Evolutionary conservation across 2,329 filamentous ascomycete genomes (phyloP).

Genomic region (Scedosporium boydii): DNA sequence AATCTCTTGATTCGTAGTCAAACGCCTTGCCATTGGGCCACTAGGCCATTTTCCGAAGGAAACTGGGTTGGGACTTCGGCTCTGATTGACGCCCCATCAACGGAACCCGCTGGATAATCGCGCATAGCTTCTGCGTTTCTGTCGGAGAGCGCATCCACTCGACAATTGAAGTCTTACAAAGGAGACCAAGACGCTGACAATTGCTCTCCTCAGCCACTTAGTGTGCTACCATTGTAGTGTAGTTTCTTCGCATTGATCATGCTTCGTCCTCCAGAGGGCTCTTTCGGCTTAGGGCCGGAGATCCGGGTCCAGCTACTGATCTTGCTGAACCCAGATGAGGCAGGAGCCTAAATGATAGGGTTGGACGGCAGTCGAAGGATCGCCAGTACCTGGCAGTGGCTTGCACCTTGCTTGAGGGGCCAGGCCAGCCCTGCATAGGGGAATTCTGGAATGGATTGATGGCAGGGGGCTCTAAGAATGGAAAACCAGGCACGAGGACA

Average conservation of each 20-base stretch:
- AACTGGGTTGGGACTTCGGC: too few species aligned
- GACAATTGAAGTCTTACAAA: too few species aligned
- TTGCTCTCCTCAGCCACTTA: too few species aligned
- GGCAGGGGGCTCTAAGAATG: background rate
- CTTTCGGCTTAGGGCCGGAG: background rate
- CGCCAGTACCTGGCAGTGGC: background rate
- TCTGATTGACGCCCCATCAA: too few species aligned
- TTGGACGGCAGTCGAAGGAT: background rate
- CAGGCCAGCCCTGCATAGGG: background rate
- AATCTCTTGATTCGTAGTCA: slow-evolving; percentile 1
- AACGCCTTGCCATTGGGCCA: slow-evolving; percentile 2
- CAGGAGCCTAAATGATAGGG: background rate
- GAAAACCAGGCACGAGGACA: too few species aligned
- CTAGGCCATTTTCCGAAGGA: background rate
- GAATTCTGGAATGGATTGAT: background rate
- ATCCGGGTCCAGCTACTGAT: background rate
- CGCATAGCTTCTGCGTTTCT: too few species aligned
- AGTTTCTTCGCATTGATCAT: too few species aligned
- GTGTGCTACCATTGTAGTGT: too few species aligned
- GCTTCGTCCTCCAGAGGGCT: too few species aligned
- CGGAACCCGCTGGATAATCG: too few species aligned
- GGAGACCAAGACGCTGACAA: too few species aligned
- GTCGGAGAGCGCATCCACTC: too few species aligned
- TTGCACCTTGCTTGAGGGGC: background rate
- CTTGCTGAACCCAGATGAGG: background rate